Evolutionary conservation across 805 yeast genomes (phyloP).

Genomic region (Nakazawaea molendinolei): DNA sequence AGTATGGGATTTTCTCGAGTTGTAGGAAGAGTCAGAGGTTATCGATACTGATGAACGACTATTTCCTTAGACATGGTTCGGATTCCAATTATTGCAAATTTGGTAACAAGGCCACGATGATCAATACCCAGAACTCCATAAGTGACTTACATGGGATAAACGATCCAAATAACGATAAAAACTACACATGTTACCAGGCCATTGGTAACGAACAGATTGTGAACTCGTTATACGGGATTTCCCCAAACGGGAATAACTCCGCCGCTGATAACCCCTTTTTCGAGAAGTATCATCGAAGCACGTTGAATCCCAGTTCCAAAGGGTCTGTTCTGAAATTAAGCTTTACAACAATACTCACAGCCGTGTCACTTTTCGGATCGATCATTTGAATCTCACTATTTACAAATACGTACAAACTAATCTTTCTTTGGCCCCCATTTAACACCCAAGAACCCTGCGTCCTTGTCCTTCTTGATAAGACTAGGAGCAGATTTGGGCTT

Average conservation of each 20-base stretch:
- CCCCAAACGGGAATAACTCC: conserved; percentile 1
- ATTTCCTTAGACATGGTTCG: conserved; percentile 21
- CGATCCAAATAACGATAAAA: conserved; percentile 4
- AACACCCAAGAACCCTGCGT: conserved; percentile 67
- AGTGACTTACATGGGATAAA: conserved; percentile 8
- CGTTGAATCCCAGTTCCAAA: no score
- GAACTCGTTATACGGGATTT: conserved; percentile 5
- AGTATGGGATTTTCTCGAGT: conserved; percentile 35
- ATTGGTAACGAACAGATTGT: conserved; percentile 8
- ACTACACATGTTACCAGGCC: conserved; percentile 4
- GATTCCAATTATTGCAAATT: conserved; percentile 16
- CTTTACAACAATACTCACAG: no score
- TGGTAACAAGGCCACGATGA: conserved; percentile 7
- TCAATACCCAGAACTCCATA: conserved; percentile 5
- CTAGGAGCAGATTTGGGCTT: conserved; percentile 46
- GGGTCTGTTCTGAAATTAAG: no score
- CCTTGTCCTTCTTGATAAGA: conserved; percentile 32
- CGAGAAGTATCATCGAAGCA: no score
- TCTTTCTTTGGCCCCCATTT: conserved; percentile 80
- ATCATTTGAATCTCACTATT: neutral
- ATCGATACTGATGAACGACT: conserved; percentile 34
- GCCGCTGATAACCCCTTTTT: no score
- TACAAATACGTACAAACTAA: conserved; percentile 12
- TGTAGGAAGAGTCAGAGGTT: conserved; percentile 31
- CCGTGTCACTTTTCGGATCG: neutral